Evolutionary conservation across 805 yeast genomes (phyloP).

Genomic region (Metschnikowia bowlesiae): DNA sequence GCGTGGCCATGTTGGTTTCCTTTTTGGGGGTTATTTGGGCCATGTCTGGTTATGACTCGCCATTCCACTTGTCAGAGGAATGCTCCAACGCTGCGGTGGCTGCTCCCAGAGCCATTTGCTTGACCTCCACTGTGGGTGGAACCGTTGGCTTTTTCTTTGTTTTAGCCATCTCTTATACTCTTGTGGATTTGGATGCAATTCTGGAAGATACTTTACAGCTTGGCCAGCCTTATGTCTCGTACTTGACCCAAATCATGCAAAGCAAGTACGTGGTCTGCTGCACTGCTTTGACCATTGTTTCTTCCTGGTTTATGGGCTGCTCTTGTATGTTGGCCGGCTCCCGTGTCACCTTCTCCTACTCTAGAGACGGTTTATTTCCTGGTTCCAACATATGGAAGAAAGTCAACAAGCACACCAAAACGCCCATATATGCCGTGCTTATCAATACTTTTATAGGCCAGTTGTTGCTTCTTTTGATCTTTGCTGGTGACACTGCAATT

Average conservation of each 20-base stretch:
- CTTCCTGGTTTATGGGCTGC: conserved; percentile 49
- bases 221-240: conserved; percentile 60
- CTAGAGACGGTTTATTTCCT: conserved; percentile 68
- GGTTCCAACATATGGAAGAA: conserved; percentile 44
- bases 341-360: conserved; percentile 61
- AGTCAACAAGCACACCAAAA: conserved; percentile 49
- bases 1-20: conserved; percentile 52
- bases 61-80: conserved; percentile 73
- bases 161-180: conserved; percentile 58
- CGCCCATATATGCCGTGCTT: conserved; percentile 66
- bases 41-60: conserved; percentile 73
- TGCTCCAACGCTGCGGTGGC: conserved; percentile 59
- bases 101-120: conserved; percentile 63
- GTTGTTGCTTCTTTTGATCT: conserved; percentile 50
- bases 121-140: conserved; percentile 55
- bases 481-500: conserved; percentile 63
- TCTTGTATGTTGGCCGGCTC: conserved; percentile 64
- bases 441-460: conserved; percentile 52
- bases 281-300: conserved; percentile 40
- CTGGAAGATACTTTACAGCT: conserved; percentile 44
- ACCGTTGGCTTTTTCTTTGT: conserved; percentile 52
- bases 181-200: conserved; percentile 46
- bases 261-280: conserved; percentile 39
- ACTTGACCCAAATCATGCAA: conserved; percentile 45
- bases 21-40: conserved; percentile 65